phyloP scores from a whole-genome alignment of 1,139 yeast species.

The Pichia sp. region DNA sequence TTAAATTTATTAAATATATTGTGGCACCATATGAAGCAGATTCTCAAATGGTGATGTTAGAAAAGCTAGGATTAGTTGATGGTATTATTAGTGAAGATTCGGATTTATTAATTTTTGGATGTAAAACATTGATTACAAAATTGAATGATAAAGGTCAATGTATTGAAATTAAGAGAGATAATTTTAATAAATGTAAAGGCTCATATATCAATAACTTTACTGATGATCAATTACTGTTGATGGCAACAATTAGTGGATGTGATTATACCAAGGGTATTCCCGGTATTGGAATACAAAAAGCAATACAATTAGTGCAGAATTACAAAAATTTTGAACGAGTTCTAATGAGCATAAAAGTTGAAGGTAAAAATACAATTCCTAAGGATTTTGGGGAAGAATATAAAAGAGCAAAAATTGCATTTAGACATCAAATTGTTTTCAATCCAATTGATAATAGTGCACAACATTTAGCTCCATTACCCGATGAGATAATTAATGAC shows the following conservation, averaged over 20 bases:
- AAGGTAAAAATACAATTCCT: slow-evolving; percentile 55
- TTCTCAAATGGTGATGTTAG: slow-evolving; percentile 90
- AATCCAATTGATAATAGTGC: slow-evolving; percentile 49
- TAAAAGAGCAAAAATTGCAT: slow-evolving; percentile 67
- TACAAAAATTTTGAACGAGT: slow-evolving; percentile 49
- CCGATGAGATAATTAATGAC: slow-evolving; percentile 27
- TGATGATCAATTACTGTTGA: slow-evolving; percentile 56
- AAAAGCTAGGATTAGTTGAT: slow-evolving; percentile 64
- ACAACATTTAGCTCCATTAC: slow-evolving; percentile 54
- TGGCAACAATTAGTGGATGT: slow-evolving; percentile 91
- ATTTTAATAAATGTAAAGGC: slow-evolving; percentile 42
- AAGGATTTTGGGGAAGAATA: slow-evolving; percentile 54
- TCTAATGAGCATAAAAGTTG: slow-evolving; percentile 50
- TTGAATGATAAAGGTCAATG: slow-evolving; percentile 72
- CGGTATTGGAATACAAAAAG: slow-evolving; percentile 74
- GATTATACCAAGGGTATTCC: slow-evolving; percentile 88
- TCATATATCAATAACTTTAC: slow-evolving; percentile 45
- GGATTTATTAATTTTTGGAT: slow-evolving; percentile 86
- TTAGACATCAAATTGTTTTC: slow-evolving; percentile 80
- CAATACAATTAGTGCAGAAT: slow-evolving; percentile 54
- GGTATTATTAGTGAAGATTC: slow-evolving; percentile 94
- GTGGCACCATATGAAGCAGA: slow-evolving; percentile 99
- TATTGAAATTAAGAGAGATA: slow-evolving; percentile 54
- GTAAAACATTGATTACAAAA: slow-evolving; percentile 68
- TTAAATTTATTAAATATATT: slow-evolving; percentile 55